Conservation (phyloP, 2,329 filamentous ascomycete species). For the Pseudogymnoascus sp. region DNA sequence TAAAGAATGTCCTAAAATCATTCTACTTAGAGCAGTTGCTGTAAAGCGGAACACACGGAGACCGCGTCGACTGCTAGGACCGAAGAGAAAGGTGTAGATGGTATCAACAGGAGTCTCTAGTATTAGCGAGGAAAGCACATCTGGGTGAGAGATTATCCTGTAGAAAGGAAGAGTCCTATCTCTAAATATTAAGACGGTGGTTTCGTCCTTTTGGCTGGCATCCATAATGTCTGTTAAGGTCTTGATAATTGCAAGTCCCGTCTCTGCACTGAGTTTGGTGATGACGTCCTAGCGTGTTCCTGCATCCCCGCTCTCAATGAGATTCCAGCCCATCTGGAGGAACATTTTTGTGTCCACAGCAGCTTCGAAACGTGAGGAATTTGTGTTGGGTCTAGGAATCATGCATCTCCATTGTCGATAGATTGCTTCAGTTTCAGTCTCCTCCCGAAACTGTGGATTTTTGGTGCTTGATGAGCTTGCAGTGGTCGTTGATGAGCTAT, state of each 20-base stretch:
- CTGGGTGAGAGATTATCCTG: slow-evolving; percentile 31
- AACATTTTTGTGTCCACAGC: slow-evolving; percentile 18
- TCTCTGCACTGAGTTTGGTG: slow-evolving; percentile 20
- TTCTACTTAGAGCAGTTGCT: no score
- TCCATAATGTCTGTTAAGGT: slow-evolving; percentile 16
- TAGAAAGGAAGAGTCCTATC: slow-evolving; percentile 33
- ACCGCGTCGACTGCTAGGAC: no score
- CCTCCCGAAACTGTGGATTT: slow-evolving; percentile 14
- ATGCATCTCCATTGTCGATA: slow-evolving; percentile 21
- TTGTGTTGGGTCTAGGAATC: slow-evolving; percentile 19
- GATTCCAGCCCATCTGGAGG: slow-evolving; percentile 20
- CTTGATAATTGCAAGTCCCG: slow-evolving; percentile 20
- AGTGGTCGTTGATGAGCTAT: slow-evolving; percentile 13
- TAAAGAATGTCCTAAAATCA: slow-evolving; percentile 14
- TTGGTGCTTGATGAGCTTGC: slow-evolving; percentile 13
- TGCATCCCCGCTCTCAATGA: slow-evolving; percentile 19
- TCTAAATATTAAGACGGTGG: slow-evolving; percentile 20
- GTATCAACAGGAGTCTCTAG: slow-evolving; percentile 34
- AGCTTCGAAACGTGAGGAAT: slow-evolving; percentile 13
- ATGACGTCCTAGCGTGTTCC: slow-evolving; percentile 20
- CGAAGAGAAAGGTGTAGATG: slow-evolving; percentile 37
- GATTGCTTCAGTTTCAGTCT: slow-evolving; percentile 18
- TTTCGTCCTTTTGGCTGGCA: slow-evolving; percentile 14
- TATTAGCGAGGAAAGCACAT: slow-evolving; percentile 34
- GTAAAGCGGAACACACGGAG: no score